These are phyloP conservation scores for Eremothecium gossypii DNA, from an alignment of 1,139 yeast species.

Conservation along the genomic window DNA sequence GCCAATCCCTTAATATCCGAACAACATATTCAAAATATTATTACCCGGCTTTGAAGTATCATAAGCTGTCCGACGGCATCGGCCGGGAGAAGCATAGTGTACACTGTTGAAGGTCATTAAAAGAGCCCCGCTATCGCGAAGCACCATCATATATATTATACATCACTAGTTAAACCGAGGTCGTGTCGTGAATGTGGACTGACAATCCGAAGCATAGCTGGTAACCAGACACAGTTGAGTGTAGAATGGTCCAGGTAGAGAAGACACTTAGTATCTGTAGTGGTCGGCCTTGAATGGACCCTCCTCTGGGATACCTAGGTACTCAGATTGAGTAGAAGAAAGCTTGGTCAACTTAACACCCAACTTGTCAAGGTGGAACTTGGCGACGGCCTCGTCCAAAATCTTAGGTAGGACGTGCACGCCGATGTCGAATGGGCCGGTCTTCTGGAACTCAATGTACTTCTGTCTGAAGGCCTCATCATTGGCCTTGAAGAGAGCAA, in stretches of 20 bases:
- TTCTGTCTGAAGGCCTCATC: conserved; percentile 72
- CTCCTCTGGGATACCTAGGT: conserved; percentile 84
- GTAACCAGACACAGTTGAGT: not conserved
- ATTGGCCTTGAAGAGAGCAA: conserved; percentile 90
- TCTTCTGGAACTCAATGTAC: conserved; percentile 85
- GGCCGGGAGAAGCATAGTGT: too few species aligned
- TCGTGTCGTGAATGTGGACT: too few species aligned
- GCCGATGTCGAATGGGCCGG: conserved; percentile 85
- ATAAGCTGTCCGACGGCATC: not conserved
- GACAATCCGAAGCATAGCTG: too few species aligned
- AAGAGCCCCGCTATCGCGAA: not conserved
- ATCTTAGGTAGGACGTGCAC: conserved; percentile 98
- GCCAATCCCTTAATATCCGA: not conserved
- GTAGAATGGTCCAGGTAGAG: not conserved
- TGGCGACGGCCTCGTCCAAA: conserved; percentile 98
- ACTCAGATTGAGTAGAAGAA: conserved; percentile 79
- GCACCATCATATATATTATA: not conserved
- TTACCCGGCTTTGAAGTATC: conserved; percentile 1
- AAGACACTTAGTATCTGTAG: conserved; percentile 78
- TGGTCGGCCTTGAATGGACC: conserved; percentile 99
- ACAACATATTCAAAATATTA: not conserved
- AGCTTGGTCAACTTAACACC: conserved; percentile 83
- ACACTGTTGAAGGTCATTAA: too few species aligned
- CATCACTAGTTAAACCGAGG: too few species aligned
- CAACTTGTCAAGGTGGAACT: conserved; percentile 91